Conservation (phyloP, 2,329 filamentous ascomycete species). For the Beauveria caledonica region DNA sequence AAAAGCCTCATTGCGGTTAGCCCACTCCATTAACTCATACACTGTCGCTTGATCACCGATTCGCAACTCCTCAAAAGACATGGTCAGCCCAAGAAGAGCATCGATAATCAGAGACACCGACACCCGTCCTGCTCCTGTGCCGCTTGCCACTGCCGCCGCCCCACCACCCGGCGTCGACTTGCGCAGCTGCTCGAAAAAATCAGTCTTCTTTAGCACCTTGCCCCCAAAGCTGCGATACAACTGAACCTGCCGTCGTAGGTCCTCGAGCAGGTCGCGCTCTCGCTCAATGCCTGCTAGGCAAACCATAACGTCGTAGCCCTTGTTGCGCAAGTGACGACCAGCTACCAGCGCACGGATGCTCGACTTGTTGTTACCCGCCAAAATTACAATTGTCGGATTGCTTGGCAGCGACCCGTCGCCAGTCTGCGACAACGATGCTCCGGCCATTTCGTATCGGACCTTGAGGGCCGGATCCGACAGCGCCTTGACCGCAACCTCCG, state of each 20-base stretch:
- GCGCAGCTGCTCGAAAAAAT: conserved; percentile 52
- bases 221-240: conserved; percentile 80
- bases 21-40: conserved; percentile 88
- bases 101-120: conserved; percentile 79
- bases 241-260: conserved; percentile 71
- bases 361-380: conserved; percentile 93
- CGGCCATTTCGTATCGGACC: conserved; percentile 40
- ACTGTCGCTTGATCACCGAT: conserved; percentile 75
- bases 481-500: conserved; percentile 68
- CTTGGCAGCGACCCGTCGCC: conserved; percentile 20
- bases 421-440: conserved; percentile 22
- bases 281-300: conserved; percentile 81
- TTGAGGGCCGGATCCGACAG: conserved; percentile 55
- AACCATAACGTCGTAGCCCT: conserved; percentile 70
- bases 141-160: conserved; percentile 21
- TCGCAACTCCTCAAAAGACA: conserved; percentile 81
- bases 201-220: conserved; percentile 53
- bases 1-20: conserved; percentile 76
- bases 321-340: conserved; percentile 77
- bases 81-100: conserved; percentile 76
- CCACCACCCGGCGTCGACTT: conserved; percentile 31
- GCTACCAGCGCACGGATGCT: conserved; percentile 79
- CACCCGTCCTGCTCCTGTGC: conserved; percentile 41
- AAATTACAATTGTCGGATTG: conserved; percentile 52
- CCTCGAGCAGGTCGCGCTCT: conserved; percentile 71